A percentile compares a stretch with the other conserved stretches of the same genome.
Conservation (phyloP, 805 yeast genomes). For the Ogataea pini region DNA sequence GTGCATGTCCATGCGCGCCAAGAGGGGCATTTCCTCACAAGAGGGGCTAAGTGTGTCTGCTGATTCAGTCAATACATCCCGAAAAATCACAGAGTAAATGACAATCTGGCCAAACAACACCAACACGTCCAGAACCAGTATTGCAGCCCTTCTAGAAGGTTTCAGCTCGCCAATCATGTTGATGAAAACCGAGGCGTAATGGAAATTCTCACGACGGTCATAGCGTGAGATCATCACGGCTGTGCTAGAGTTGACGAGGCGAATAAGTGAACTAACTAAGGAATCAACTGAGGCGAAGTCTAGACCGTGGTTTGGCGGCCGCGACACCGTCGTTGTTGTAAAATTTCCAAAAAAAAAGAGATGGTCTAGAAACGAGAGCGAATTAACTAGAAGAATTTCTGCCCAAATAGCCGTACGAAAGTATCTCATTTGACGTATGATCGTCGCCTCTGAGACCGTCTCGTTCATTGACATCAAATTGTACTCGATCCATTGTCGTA, state of each 20-base stretch:
- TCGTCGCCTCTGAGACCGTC: conserved; percentile 12
- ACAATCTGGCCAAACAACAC: conserved; percentile 24
- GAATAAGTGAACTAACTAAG: not conserved
- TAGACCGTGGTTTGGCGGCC: not conserved
- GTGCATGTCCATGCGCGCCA: not conserved
- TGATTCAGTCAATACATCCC: conserved; percentile 5
- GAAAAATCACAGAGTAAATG: conserved; percentile 18
- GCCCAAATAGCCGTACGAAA: conserved; percentile 17
- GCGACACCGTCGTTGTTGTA: conserved; percentile 3
- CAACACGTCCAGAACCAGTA: conserved; percentile 23
- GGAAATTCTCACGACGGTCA: conserved; percentile 20
- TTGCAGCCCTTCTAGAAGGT: conserved; percentile 7
- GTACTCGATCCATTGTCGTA: conserved; percentile 22
- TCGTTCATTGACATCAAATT: conserved; percentile 15
- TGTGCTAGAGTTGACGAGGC: conserved; percentile 17
- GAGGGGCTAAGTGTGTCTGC: not conserved
- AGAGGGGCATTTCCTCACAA: not conserved
- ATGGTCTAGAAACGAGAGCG: conserved; percentile 20
- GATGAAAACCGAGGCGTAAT: conserved; percentile 25
- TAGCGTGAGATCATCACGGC: conserved; percentile 16
- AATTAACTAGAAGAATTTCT: conserved; percentile 21
- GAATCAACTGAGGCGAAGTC: not conserved
- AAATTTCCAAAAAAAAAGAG: conserved; percentile 7
- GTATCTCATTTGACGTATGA: conserved; percentile 13
- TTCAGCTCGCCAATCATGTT: conserved; percentile 32